Evolutionary conservation across 768 basidiomycete species (phyloP), one percentile per base, ranked within the genome.

Genomic region (Floccularia luteovirens): DNA sequence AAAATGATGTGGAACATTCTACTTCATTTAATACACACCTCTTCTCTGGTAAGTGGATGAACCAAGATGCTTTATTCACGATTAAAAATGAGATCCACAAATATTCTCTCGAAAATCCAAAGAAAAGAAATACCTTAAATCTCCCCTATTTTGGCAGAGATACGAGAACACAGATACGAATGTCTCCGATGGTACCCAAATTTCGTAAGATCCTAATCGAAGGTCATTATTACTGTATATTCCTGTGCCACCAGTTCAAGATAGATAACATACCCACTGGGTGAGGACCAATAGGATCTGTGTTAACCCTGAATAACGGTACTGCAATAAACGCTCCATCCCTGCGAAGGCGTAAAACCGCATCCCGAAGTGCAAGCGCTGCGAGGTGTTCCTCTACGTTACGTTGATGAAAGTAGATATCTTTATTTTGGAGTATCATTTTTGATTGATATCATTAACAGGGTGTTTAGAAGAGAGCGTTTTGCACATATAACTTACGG

Each of bases 311-410:
- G 54, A 72, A 82, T 20, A 83, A 64, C 5, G 86, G 86, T 1
- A 87, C 86, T 1, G 84, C 86, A 6, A 88, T 74, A 48, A 88
- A 89, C 1, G 84, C 84, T 1, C 85, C 85, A 37, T 86, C 80
- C 12, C 77, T 69, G 21, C 86, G 68, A 35, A 88, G 66, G 4
- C 77, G 69, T 28, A 89, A 64, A 8, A 89, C 76, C 2, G 84
- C 76, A 52, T 88, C 82, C 0, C 83, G 70, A 27, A 89, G 66
- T 31, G 77, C 69, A 2, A 86, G 65, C 1, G 84, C 84, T 17
- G 74, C 78, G 25, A 74, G 66, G 38, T 79, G 77, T 44, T 84
- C 75, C 3, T 67, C 63, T 0, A 67, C 60, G 48, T 83, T 86
- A 17, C 67, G 62, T 58, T 85, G 83, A 46, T 77, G 76, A 55